Base-by-base conservation (phyloP, 2,329 filamentous ascomycete genomes). In the Claviceps purpurea region DNA sequence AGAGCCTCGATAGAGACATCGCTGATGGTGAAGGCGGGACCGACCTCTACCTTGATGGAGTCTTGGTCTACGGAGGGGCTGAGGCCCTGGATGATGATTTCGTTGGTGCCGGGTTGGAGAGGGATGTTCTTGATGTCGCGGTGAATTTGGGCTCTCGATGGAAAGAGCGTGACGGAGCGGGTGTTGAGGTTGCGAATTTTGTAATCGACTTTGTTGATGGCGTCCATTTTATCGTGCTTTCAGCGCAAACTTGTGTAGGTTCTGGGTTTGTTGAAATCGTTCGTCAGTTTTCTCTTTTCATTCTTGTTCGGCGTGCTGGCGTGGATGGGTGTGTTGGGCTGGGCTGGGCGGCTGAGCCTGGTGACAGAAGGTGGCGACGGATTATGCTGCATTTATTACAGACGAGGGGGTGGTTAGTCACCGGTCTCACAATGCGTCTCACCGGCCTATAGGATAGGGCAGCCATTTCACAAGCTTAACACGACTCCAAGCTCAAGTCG, bases 91-190 rank as follows among this genome's bases (percentile, higher is more conserved):
- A 84, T 74, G 20, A 72, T 74, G 54, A 84, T 73, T 58, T 81
- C 73, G 55, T 82, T 83, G 13, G 70, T 64, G 20, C 80, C 79
- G 34, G 75, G 70, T 70, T 62, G 61, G 39, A 66, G 59, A 42
- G 52, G 26, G 16, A 84, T 67, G 56, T 76, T 66, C 53, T 74
- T 75, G 60, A 85, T 74, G 50, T 83, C 77, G 26, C 81, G 74
- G 13, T 77, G 71, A 34, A 85, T 64, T 47, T 82, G 80, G 1
- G 82, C 82, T 56, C 76, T 70, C 2, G 70, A 70, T 0, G 82
- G 81, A 54, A 82, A 84, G 42, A 87, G 71, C 0, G 76, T 81
- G 16, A 87, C 81, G 0, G 75, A 76, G 49, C 77, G 76, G 38
- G 82, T 84, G 8, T 68, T 60, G 34, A 85, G 67, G 48, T 81